These are phyloP conservation scores for Lentinula raphanica DNA, from an alignment of 768 basidiomycete genomes.

Conservation along the genomic window DNA sequence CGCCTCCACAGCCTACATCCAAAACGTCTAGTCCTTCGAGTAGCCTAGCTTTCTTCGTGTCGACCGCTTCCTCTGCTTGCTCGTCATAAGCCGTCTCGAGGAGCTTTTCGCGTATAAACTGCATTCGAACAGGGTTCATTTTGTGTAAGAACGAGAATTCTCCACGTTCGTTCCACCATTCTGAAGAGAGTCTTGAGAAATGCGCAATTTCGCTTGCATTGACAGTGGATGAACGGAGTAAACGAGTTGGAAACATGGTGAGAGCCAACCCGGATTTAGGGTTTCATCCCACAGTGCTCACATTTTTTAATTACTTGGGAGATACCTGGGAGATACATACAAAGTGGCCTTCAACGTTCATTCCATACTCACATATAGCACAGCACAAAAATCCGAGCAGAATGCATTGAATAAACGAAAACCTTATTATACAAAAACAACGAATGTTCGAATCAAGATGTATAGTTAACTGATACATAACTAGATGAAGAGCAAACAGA, in stretches of 20 bases:
- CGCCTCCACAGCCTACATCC: slow-evolving; percentile 95
- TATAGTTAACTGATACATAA: background rate
- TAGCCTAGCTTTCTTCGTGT: slow-evolving; percentile 25
- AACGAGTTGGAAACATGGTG: slow-evolving; percentile 1
- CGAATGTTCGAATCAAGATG: background rate
- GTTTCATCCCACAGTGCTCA: too few relatives aligned
- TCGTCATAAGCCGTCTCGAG: slow-evolving; percentile 58
- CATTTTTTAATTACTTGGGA: too few relatives aligned
- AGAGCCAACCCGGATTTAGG: background rate
- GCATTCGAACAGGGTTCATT: slow-evolving; percentile 90
- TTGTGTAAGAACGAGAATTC: slow-evolving; percentile 85
- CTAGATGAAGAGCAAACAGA: background rate
- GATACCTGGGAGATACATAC: too few relatives aligned
- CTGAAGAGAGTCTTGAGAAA: slow-evolving; percentile 82
- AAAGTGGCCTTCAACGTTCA: too few relatives aligned
- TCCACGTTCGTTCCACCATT: slow-evolving; percentile 95
- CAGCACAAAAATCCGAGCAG: too few relatives aligned
- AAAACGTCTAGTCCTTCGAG: slow-evolving; percentile 69
- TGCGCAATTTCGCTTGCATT: slow-evolving; percentile 81
- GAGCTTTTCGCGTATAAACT: slow-evolving; percentile 76
- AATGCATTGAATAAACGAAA: background rate
- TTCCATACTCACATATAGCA: too few relatives aligned
- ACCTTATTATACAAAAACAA: background rate
- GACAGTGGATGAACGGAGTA: slow-evolving; percentile 38
- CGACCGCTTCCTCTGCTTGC: slow-evolving; percentile 28